Percentiles rank a stretch among this genome's conserved stretches.
These are phyloP conservation scores for Fusarium buxicola DNA, from an alignment of 2,329 filamentous ascomycete species.

Conservation along the genomic window DNA sequence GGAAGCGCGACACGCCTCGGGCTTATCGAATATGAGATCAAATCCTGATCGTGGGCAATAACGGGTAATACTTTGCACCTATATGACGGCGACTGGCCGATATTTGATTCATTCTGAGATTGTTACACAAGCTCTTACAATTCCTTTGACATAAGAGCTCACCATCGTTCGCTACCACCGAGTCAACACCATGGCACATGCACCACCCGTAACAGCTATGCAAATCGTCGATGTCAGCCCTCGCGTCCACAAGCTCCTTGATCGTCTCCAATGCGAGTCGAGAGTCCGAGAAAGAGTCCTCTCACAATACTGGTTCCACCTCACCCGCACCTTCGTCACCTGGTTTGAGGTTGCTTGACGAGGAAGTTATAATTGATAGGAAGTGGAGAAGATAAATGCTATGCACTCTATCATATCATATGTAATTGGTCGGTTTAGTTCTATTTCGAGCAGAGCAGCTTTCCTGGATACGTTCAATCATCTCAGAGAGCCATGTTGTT, in stretches of 20 bases:
- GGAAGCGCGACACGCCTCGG: constrained; percentile 30
- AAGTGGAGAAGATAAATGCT: no score
- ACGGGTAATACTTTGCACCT: neutral
- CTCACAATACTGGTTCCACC: constrained; percentile 45
- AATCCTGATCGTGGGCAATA: neutral
- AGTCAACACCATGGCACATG: constrained; percentile 26
- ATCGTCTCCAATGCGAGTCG: constrained; percentile 45
- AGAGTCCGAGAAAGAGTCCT: constrained; percentile 42
- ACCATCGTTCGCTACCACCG: neutral
- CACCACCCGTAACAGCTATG: constrained; percentile 31
- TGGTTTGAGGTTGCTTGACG: no score
- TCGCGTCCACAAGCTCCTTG: constrained; percentile 43
- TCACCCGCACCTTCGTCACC: constrained; percentile 35
- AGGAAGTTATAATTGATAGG: no score
- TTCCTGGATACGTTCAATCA: no score
- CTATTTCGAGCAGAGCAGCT: no score
- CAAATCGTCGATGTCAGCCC: constrained; percentile 42
- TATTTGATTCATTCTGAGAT: neutral
- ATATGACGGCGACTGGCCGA: neutral
- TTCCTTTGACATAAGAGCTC: neutral
- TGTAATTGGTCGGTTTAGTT: no score
- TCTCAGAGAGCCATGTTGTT: neutral
- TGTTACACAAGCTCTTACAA: constrained; percentile 12
- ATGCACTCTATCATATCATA: no score
- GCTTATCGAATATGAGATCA: constrained; percentile 20